phyloP scores from a whole-genome alignment of 2,329 filamentous ascomycete genomes.

The Ceratocystis papillata region DNA sequence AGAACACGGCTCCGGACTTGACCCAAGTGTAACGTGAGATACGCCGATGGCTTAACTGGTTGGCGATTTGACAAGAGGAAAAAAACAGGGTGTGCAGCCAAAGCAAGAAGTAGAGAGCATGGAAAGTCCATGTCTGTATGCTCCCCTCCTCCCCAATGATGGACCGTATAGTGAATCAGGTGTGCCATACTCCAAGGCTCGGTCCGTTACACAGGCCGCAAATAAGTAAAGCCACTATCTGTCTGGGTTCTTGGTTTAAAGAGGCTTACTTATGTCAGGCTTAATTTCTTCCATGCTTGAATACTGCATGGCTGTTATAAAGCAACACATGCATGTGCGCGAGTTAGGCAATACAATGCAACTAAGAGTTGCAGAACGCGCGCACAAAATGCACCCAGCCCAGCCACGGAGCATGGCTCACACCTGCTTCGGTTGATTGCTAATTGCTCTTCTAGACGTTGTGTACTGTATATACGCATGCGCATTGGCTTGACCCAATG shows the following conservation, averaged over 20 bases:
- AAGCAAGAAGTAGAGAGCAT: background rate
- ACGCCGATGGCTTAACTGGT: background rate
- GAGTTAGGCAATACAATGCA: constrained; percentile 1
- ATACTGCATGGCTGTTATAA: background rate
- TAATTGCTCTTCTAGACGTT: background rate
- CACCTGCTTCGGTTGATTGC: background rate
- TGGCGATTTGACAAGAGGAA: background rate
- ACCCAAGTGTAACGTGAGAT: background rate
- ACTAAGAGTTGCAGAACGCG: background rate
- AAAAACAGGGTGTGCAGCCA: background rate
- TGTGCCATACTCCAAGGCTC: background rate
- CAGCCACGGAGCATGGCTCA: constrained; percentile 2
- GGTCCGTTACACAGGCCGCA: background rate
- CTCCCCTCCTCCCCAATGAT: background rate
- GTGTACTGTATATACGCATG: background rate
- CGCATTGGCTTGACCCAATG: background rate
- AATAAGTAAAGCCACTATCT: background rate
- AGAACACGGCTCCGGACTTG: background rate
- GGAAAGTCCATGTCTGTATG: too few relatives aligned
- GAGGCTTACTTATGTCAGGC: background rate
- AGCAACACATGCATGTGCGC: background rate
- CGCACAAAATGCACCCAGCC: background rate
- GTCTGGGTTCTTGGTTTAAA: background rate
- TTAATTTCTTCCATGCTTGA: constrained; percentile 5
- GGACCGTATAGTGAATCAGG: background rate